Conservation (phyloP, 2,329 filamentous ascomycete genomes). For the Colletotrichum lindemuthianum region DNA sequence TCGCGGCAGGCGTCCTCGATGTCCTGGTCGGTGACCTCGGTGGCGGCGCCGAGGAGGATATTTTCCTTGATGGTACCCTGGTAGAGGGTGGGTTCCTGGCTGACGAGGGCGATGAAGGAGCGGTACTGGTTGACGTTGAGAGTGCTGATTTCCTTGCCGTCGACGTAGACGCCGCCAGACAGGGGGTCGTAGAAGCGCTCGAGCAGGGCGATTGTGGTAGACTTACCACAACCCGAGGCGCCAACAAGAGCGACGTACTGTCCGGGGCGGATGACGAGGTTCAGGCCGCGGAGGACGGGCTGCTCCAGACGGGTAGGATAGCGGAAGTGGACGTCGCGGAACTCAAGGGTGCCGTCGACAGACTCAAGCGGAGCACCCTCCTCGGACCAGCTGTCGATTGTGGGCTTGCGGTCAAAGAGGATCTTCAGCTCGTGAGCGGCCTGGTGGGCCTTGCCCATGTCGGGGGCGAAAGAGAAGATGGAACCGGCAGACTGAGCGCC, state of each 20-base stretch:
- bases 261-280: conserved; percentile 77
- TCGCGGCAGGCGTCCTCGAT: conserved; percentile 85
- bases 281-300: conserved; percentile 87
- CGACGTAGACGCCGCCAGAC: conserved; percentile 81
- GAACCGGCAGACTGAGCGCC: conserved; percentile 91
- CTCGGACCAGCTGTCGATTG: conserved; percentile 83
- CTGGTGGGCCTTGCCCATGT: conserved; percentile 92
- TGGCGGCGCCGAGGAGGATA: conserved; percentile 80
- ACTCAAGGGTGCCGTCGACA: conserved; percentile 84
- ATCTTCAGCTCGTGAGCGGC: conserved; percentile 83
- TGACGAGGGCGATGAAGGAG: conserved; percentile 84
- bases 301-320: conserved; percentile 93
- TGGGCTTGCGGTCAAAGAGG: conserved; percentile 83
- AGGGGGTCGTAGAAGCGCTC: conserved; percentile 96
- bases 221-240: conserved; percentile 94
- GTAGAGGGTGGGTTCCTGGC: conserved; percentile 94
- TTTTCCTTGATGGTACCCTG: conserved; percentile 93
- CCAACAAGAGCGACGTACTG: conserved; percentile 92
- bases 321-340: conserved; percentile 91
- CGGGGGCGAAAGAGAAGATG: conserved; percentile 88
- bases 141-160: conserved; percentile 82
- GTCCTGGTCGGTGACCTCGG: conserved; percentile 74
- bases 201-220: conserved; percentile 88
- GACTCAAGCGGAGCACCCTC: conserved; percentile 71
- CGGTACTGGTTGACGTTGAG: conserved; percentile 91